Evolutionary conservation across 1,139 yeast species (phyloP).

Genomic region (Yamadazyma epiphylla): DNA sequence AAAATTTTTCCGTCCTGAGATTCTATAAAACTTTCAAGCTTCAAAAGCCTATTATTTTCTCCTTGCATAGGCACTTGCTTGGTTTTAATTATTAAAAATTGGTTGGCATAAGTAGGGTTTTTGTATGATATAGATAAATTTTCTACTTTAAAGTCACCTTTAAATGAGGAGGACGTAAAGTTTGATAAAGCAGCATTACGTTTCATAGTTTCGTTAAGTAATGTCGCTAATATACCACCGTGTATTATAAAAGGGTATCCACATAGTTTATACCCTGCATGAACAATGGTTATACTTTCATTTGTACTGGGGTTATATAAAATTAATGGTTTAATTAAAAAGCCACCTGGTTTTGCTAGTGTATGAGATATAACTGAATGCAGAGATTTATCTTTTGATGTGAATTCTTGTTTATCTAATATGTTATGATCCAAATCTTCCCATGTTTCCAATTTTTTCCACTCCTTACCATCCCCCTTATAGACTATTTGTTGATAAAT

Average conservation of each 20-base stretch:
- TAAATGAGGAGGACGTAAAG: constrained; percentile 27
- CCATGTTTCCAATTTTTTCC: constrained; percentile 54
- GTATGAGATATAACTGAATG: constrained; percentile 27
- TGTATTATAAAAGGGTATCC: constrained; percentile 89
- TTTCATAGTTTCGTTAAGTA: constrained; percentile 72
- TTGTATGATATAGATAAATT: constrained; percentile 56
- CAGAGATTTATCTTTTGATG: constrained; percentile 20
- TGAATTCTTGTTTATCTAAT: constrained; percentile 22
- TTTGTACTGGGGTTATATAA: constrained; percentile 57
- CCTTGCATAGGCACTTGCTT: constrained; percentile 21
- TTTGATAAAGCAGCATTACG: constrained; percentile 48
- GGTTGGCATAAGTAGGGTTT: constrained; percentile 77
- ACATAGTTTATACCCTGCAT: constrained; percentile 73
- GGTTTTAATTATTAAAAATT: constrained; percentile 66
- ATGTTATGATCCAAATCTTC: constrained; percentile 49
- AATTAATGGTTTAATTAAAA: constrained; percentile 68
- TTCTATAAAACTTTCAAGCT: constrained; percentile 31
- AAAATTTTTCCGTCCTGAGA: constrained; percentile 32
- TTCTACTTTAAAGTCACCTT: constrained; percentile 45
- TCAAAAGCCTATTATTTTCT: constrained; percentile 23
- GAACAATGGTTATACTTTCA: constrained; percentile 66
- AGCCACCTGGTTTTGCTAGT: constrained; percentile 65
- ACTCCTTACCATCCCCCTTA: constrained; percentile 35
- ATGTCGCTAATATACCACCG: constrained; percentile 85
- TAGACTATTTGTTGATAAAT: constrained; percentile 47